Base-by-base conservation (phyloP, 805 yeast genomes). In the Teunomyces panamensis region DNA sequence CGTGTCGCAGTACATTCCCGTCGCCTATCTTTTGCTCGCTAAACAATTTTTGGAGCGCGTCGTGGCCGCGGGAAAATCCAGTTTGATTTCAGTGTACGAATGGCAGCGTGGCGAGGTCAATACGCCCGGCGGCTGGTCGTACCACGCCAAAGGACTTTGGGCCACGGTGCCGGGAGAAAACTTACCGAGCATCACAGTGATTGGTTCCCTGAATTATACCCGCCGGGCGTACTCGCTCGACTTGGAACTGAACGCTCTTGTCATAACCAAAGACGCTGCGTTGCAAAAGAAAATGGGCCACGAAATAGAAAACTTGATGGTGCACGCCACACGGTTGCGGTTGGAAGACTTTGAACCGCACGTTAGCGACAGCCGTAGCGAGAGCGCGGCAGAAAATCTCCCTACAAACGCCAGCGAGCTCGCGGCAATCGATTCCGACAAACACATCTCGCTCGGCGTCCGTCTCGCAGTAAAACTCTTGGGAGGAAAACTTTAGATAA, bases 71-170 rank as follows among this genome's bases (percentile, higher is more conserved):
- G 72, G 75, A 1, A 77, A 74, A 56, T 20, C 24, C 68, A 72
- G 13, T 48, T 69, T 70, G 30, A 82, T 92, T 28, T 65, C 69
- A 14, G 69, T 94, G 32, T 75, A 74, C 47, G 98, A 92, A 65
- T 94, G 99, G 99, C 78, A 80, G 58, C 81, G 79, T 43, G 99
- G 99, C 1, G 71, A 82, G 2, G 96, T 89, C 3, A 89, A 89
- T 60, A 79, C 86, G 6, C 78, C 83, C 0, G 78, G 74, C 27
- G 99, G 99, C 1, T 92, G 99, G 98, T 88, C 97, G 0, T 94
- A 94, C 64, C 99, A 94, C 62, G 98, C 99, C 10, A 94, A 94
- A 62, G 99, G 99, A 1, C 69, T 92, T 4, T 94, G 98, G 98
- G 68, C 88, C 0, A 73, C 80, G 7, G 71, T 73, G 9, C 86